A percentile compares a stretch with the other conserved stretches of the same genome.
These are phyloP conservation scores for Bimuria novae-zelandiae DNA, from an alignment of 2,329 filamentous ascomycete genomes.

Conservation along the genomic window DNA sequence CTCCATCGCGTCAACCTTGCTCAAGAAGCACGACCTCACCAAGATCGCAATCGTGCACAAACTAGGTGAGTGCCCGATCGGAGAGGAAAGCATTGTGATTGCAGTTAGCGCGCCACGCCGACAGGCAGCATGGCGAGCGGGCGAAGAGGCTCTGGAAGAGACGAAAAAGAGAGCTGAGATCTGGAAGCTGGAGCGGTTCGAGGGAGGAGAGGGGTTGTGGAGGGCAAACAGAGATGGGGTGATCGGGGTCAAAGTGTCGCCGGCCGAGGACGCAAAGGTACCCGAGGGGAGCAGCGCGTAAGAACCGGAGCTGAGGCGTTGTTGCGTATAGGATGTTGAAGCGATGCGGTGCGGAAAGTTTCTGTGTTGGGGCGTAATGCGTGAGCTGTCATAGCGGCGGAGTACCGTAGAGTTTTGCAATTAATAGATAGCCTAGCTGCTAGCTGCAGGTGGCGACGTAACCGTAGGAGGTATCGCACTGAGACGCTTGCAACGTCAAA, in stretches of 20 bases:
- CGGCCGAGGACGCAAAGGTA: constrained; percentile 16
- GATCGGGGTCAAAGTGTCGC: constrained; percentile 56
- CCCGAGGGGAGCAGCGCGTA: neutral
- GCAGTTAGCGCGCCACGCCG: constrained; percentile 84
- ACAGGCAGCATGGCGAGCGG: constrained; percentile 82
- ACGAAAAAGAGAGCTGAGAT: constrained; percentile 90
- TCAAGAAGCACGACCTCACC: constrained; percentile 65
- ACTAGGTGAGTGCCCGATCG: constrained; percentile 81
- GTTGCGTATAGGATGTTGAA: too few relatives aligned
- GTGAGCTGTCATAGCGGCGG: constrained; percentile 1
- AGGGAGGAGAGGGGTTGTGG: constrained; percentile 77
- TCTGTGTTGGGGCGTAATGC: neutral
- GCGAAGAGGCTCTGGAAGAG: constrained; percentile 85
- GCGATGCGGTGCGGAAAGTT: neutral
- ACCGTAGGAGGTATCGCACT: too few relatives aligned
- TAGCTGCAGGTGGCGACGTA: too few relatives aligned
- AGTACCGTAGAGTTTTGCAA: too few relatives aligned
- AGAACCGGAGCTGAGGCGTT: constrained; percentile 5
- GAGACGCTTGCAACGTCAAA: too few relatives aligned
- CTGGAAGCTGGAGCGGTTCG: constrained; percentile 93
- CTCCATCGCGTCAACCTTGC: constrained; percentile 63
- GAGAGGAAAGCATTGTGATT: constrained; percentile 92
- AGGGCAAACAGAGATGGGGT: constrained; percentile 81
- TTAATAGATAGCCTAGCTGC: too few relatives aligned
- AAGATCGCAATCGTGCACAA: constrained; percentile 83